Evolutionary conservation across 768 basidiomycete genomes (phyloP), one percentile per base, ranked within the genome.

Genomic region (Rhodotorula kratochvilovae): DNA sequence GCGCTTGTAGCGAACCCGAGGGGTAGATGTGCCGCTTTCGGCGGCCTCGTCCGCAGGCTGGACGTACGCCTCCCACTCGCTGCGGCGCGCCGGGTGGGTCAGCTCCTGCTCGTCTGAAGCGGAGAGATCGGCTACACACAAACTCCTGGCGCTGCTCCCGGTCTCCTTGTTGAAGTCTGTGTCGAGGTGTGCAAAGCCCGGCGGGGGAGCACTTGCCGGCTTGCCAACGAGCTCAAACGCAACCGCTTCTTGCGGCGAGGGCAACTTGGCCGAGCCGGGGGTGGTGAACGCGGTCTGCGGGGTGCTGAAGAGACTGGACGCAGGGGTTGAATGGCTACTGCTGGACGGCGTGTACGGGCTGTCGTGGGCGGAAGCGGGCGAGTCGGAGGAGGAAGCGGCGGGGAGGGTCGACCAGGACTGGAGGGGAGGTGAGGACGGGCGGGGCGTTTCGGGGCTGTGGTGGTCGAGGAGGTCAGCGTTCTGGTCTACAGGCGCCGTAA

Each of bases 1-100:
- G 35, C 89, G 85, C 77, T 88, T 85, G 42, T 50, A 71, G 54
- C 54, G 54, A 3, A 71, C 27, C 3, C 66, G 50, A 2, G n/a
- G 31, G 31, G 60, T 19, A 25, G 21, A 25, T 8, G 3, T 8
- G 3, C 19, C 6, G 46, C 8, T 21, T 13, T 31, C 21, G 23
- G 36, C 27, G 12, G n/a, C n/a, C n/a, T 3, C 8, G 8, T 48
- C 15, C 6, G 46, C 2, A 27, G 48, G 6, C 48, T 7, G 27
- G 23, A 27, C 1, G 25, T 51, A 42, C 15, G 35, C 25, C 23
- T 57, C 33, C 73, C 69, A 70, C 15, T 62, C 67, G 23, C 74
- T 71, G 59, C 17, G 43, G 36, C 36, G 51, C 19, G 31, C 36
- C 5, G 25, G 31, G 15, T 4, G 66, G n/a, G 27, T 36, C 15